Percentiles rank a stretch among this genome's conserved stretches.
Conservation (phyloP, 352 stramenopile species). For the Pythium myriotylum region DNA sequence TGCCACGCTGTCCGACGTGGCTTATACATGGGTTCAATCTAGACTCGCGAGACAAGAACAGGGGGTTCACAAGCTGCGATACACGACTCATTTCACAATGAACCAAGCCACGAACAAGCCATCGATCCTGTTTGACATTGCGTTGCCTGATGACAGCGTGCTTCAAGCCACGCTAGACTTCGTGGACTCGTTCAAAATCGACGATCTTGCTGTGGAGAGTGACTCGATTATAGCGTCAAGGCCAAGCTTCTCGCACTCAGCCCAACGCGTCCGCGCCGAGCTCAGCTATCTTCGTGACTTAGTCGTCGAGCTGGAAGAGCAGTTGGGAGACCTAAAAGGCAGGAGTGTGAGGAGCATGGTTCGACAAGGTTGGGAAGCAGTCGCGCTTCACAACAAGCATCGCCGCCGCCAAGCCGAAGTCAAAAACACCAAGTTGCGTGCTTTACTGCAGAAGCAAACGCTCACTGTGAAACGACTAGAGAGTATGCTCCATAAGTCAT, state of each 20-base stretch:
- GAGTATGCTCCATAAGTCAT: neutral
- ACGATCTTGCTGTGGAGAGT: neutral
- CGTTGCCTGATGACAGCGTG: neutral
- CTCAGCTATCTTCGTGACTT: neutral
- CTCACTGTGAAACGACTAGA: neutral
- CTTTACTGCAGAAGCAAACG: neutral
- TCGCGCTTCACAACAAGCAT: neutral
- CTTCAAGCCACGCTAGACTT: neutral
- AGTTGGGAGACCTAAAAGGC: neutral
- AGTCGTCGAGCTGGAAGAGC: neutral
- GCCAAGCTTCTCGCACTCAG: neutral
- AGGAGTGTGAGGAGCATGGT: neutral
- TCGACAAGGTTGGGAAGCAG: neutral
- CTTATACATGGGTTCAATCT: neutral
- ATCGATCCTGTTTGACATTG: neutral
- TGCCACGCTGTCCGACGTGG: neutral
- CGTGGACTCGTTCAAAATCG: neutral
- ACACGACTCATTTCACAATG: neutral
- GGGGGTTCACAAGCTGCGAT: too few species aligned
- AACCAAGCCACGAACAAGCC: neutral
- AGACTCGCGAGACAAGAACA: too few species aligned
- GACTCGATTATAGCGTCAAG: neutral
- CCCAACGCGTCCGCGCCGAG: neutral
- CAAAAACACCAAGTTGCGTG: neutral
- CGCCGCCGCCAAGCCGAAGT: neutral